Evolutionary conservation across 805 yeast species (phyloP).

Genomic region (Candida verbasci): DNA sequence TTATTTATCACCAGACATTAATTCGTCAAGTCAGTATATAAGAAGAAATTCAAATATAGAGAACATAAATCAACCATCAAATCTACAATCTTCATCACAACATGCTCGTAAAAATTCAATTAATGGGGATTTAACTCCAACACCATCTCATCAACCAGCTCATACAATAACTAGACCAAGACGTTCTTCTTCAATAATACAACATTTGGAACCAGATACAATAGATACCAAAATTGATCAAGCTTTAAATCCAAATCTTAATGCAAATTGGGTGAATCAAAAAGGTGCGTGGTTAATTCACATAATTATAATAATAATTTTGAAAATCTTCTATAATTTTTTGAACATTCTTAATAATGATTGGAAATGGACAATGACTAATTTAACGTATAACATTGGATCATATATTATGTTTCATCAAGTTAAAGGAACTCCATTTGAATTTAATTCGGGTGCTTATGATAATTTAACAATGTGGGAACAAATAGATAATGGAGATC

Average conservation of each 20-base stretch:
- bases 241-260: constrained; percentile 79
- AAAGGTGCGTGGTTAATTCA: constrained; percentile 97
- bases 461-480: constrained; percentile 99
- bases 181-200: constrained; percentile 82
- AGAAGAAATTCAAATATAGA: too few relatives aligned
- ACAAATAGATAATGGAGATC: constrained; percentile 92
- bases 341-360: constrained; percentile 79
- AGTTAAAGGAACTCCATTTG: constrained; percentile 96
- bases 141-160: constrained; percentile 21
- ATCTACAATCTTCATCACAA: neutral
- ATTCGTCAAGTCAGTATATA: too few relatives aligned
- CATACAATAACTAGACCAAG: constrained; percentile 40
- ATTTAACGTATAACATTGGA: constrained; percentile 84
- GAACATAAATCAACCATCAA: too few relatives aligned
- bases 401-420: constrained; percentile 95
- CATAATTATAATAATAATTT: constrained; percentile 69
- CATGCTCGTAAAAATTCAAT: constrained; percentile 3
- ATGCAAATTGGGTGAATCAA: constrained; percentile 93
- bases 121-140: constrained; percentile 15
- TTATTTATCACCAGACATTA: too few relatives aligned
- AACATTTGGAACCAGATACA: constrained; percentile 90
- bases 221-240: constrained; percentile 91
- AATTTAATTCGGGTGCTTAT: constrained; percentile 93
- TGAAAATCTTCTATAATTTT: constrained; percentile 74
- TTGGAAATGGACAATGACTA: constrained; percentile 91